Evolutionary conservation across 352 stramenopile species (phyloP).

Genomic region (Phytophthora sansomeana): DNA sequence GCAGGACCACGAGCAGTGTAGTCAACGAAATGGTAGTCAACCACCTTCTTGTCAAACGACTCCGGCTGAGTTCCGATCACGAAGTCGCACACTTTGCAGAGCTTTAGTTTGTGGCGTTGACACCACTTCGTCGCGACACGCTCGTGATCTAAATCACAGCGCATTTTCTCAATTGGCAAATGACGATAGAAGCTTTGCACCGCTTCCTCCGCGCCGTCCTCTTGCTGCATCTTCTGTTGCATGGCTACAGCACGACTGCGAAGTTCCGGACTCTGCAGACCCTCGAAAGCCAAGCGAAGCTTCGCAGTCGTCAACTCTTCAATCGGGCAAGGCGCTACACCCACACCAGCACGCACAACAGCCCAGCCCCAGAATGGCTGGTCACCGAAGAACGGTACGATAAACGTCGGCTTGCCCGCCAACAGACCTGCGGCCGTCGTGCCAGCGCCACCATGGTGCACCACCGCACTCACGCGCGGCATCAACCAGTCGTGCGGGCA

Average conservation of each 20-base stretch:
- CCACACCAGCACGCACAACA: conserved; percentile 78
- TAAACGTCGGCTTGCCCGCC: conserved; percentile 91
- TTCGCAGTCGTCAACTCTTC: conserved; percentile 76
- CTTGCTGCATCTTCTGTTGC: conserved; percentile 64
- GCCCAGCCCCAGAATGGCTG: conserved; percentile 94
- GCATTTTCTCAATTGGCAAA: conserved; percentile 87
- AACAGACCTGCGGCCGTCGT: conserved; percentile 91
- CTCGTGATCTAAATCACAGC: conserved; percentile 65
- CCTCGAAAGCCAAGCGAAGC: conserved; percentile 72
- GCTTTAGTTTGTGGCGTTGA: conserved; percentile 50
- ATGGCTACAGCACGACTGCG: conserved; percentile 50
- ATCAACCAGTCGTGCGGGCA: conserved; percentile 93
- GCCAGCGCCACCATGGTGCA: conserved; percentile 82
- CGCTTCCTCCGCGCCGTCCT: conserved; percentile 86
- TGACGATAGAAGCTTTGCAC: conserved; percentile 86
- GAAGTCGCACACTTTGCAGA: conserved; percentile 65
- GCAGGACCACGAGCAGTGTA: conserved; percentile 58
- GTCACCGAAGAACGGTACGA: conserved; percentile 96
- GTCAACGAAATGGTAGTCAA: conserved; percentile 64
- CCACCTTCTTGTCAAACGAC: conserved; percentile 51
- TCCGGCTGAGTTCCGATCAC: conserved; percentile 51
- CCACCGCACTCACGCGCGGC: conserved; percentile 84
- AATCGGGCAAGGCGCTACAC: conserved; percentile 85
- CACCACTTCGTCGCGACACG: conserved; percentile 65
- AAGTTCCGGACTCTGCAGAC: conserved; percentile 56